These are phyloP conservation scores for Fusarium sp. DNA, from an alignment of 2,329 filamentous ascomycete species.

Conservation along the genomic window DNA sequence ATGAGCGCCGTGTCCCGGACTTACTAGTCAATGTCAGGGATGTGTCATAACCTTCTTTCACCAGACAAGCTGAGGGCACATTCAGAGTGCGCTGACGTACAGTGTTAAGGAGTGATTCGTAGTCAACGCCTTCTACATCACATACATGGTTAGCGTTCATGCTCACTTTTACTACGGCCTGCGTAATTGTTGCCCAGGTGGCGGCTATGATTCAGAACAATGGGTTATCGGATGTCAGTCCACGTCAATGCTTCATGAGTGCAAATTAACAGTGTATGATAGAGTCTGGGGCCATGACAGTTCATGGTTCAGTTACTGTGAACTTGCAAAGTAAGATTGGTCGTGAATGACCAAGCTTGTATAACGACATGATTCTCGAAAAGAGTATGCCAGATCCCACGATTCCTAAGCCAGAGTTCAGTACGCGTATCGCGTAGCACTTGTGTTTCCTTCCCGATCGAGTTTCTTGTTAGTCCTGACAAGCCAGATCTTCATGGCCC, in stretches of 20 bases:
- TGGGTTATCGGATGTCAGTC: too few species aligned
- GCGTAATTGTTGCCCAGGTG: background rate
- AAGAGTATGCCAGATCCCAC: background rate
- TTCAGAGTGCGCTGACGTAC: too few species aligned
- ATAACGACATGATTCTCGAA: background rate
- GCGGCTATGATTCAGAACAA: background rate
- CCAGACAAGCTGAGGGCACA: too few species aligned
- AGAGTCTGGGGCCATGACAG: background rate
- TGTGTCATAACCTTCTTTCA: too few species aligned
- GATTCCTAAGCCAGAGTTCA: background rate
- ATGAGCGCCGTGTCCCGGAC: background rate
- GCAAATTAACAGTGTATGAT: background rate
- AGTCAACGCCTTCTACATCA: background rate
- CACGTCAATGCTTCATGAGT: background rate
- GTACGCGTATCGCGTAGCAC: slow-evolving; percentile 37
- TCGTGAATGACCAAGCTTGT: accelerated
- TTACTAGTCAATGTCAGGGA: too few species aligned
- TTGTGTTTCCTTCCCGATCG: slow-evolving; percentile 26
- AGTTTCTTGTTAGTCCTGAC: slow-evolving; percentile 44
- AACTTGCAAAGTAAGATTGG: background rate
- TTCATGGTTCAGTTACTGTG: background rate
- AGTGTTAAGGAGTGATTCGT: too few species aligned
- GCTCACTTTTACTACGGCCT: too few species aligned
- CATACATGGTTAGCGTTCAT: too few species aligned
- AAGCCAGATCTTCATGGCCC: slow-evolving; percentile 46